Evolutionary conservation across 306 rosid species (phyloP).

Genomic region (Cajanus cajan): DNA sequence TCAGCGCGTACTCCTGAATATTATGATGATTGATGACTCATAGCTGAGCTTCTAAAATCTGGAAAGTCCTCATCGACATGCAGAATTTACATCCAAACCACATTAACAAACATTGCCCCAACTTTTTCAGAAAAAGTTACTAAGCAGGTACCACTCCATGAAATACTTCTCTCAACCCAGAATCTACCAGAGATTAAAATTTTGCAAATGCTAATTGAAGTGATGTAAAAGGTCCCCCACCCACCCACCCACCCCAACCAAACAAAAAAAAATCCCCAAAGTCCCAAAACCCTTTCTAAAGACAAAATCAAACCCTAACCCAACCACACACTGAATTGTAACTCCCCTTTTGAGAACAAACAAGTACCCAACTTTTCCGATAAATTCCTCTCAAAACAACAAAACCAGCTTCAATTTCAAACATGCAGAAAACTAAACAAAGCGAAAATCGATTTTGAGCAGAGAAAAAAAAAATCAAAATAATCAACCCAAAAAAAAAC

Average conservation of each 20-base stretch:
- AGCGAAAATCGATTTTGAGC: neutral
- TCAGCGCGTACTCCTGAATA: slow-evolving; percentile 48
- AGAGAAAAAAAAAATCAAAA: slow-evolving; percentile 2
- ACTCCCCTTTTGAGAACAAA: slow-evolving; percentile 13
- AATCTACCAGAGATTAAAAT: slow-evolving; percentile 13
- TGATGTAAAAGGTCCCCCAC: neutral
- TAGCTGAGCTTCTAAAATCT: slow-evolving; percentile 38
- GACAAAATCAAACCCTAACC: slow-evolving; percentile 39
- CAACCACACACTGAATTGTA: slow-evolving; percentile 34
- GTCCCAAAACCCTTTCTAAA: slow-evolving; percentile 28
- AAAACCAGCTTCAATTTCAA: neutral
- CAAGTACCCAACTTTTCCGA: neutral
- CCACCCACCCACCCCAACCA: neutral
- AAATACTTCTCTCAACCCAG: neutral
- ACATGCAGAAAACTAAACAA: neutral
- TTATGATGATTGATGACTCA: slow-evolving; percentile 39
- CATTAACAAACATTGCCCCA: slow-evolving; percentile 37
- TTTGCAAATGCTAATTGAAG: slow-evolving; percentile 14
- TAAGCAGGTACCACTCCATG: neutral
- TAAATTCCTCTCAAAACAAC: slow-evolving; percentile 13
- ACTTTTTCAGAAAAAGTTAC: slow-evolving; percentile 9
- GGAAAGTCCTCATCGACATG: slow-evolving; percentile 50
- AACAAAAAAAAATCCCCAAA: neutral
- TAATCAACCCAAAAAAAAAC: slow-evolving; percentile 34
- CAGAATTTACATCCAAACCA: slow-evolving; percentile 49